Evolutionary conservation across 2,329 filamentous ascomycete genomes (phyloP), one percentile per base, ranked within the genome.

Genomic region (Nannizzia gypsea): DNA sequence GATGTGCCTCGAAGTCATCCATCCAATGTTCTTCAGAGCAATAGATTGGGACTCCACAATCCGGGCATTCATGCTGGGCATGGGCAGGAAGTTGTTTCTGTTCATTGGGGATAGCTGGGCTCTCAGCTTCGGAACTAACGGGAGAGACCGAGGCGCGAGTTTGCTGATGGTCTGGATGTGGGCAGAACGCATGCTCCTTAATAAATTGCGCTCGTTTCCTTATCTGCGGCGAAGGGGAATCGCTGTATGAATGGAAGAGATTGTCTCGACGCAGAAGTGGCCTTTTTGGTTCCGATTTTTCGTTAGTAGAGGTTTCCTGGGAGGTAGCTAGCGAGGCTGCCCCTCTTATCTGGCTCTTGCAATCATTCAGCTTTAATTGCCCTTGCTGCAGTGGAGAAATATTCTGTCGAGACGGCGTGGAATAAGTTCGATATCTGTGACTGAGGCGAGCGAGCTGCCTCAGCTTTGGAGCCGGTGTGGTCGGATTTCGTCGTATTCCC

Each of bases 11-110:
- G 69, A 96, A 99, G 72, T 97, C 90, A 67, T 95, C 90, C 71
- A 88, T 90, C 88, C 92, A 97, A 72, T 99, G 93, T 66, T 90
- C 87, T 73, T 96, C 88, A 66, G 85, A 92, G 77, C 93, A 99
- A 71, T 93, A 95, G 5, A 96, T 85, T 0, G 95, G 91, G 46
- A 97, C 83, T 13, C 93, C 93, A 67, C 93, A 99, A 72, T 99
- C 92, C 0, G 93, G 91, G 68, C 93, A 99, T 73, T 97, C 93
- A 69, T 95, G 96, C 66, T 88, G 80, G 58, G 96, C 90, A 73
- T 96, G 90, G 15, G 86, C 85, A 0, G 92, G 87, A 8, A 89
- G 81, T 63, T 84, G 74, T 42, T 74, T 57, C 22, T 38, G 50
- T 26, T 59, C 50, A 71, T 54, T 64, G 38, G 50, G 58, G 34